A percentile compares a stretch with the other conserved stretches of the same genome.
phyloP scores from a whole-genome alignment of 169 alveolate genomes.

The Ichthyophthirius multifiliis region DNA sequence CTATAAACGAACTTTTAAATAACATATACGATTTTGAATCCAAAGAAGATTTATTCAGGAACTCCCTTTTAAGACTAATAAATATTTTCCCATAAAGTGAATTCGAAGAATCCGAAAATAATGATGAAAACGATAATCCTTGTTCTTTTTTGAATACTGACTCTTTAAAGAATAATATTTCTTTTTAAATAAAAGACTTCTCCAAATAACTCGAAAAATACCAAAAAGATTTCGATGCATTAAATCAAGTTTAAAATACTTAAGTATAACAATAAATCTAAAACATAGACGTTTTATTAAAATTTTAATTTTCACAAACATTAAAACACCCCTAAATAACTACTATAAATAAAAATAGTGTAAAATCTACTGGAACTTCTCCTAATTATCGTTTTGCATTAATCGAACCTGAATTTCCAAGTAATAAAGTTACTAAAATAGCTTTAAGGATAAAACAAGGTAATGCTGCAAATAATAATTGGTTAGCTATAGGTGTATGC shows the following conservation, averaged over 20 bases:
- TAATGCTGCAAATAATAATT: neutral
- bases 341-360: neutral
- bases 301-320: neutral
- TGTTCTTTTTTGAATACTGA: too few species aligned
- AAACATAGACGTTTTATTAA: neutral
- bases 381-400: constrained; percentile 12
- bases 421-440: neutral
- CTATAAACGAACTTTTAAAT: neutral
- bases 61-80: neutral
- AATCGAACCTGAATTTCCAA: constrained; percentile 11
- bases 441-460: constrained; percentile 6
- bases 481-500: neutral
- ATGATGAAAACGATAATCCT: too few species aligned
- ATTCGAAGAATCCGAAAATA: too few species aligned
- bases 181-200: too few species aligned
- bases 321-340: neutral
- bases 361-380: neutral
- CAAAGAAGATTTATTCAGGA: neutral
- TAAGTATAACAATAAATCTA: neutral
- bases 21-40: neutral
- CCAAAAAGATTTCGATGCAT: too few species aligned
- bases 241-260: too few species aligned
- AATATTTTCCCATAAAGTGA: neutral
- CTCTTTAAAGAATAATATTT: too few species aligned
- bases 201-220: too few species aligned